Evolutionary conservation across 805 yeast species (phyloP).

Genomic region (Nakazawaea ishiwadae): DNA sequence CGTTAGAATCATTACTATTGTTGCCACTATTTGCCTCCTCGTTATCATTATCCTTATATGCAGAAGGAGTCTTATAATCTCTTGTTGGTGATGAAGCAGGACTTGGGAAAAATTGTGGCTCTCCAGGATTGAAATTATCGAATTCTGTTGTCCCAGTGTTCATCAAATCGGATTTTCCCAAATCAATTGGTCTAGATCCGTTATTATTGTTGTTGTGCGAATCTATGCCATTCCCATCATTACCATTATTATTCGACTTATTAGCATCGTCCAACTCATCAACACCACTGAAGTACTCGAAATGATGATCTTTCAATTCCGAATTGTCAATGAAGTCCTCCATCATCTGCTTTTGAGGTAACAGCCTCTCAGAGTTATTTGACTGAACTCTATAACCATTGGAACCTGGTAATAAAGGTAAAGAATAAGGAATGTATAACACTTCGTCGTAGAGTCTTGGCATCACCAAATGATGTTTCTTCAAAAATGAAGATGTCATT

Average conservation of each 20-base stretch:
- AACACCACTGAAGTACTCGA: conserved; percentile 80
- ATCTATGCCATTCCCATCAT: neutral
- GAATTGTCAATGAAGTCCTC: conserved; percentile 74
- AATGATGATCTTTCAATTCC: conserved; percentile 88
- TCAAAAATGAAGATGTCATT: conserved; percentile 58
- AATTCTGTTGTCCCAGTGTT: conserved; percentile 17
- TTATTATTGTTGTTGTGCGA: neutral
- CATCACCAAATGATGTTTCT: conserved; percentile 70
- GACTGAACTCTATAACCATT: conserved; percentile 75
- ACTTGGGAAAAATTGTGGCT: conserved; percentile 80
- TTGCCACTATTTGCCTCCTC: too few relatives aligned
- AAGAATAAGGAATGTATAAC: conserved; percentile 81
- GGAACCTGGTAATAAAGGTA: conserved; percentile 83
- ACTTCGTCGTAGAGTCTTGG: conserved; percentile 91
- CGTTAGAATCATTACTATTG: neutral
- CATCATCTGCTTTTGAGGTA: conserved; percentile 43
- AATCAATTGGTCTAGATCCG: conserved; percentile 6
- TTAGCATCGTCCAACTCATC: conserved; percentile 1
- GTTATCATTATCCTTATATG: neutral
- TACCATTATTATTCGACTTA: neutral
- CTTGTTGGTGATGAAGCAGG: conserved; percentile 20
- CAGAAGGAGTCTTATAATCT: conserved; percentile 14
- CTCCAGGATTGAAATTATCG: conserved; percentile 74
- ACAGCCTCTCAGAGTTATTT: conserved; percentile 43
- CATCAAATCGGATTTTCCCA: conserved; percentile 17